Evolutionary conservation across 169 alveolate species (phyloP), one percentile per base, ranked within the genome.

Genomic region (Plasmodium coatneyi): DNA sequence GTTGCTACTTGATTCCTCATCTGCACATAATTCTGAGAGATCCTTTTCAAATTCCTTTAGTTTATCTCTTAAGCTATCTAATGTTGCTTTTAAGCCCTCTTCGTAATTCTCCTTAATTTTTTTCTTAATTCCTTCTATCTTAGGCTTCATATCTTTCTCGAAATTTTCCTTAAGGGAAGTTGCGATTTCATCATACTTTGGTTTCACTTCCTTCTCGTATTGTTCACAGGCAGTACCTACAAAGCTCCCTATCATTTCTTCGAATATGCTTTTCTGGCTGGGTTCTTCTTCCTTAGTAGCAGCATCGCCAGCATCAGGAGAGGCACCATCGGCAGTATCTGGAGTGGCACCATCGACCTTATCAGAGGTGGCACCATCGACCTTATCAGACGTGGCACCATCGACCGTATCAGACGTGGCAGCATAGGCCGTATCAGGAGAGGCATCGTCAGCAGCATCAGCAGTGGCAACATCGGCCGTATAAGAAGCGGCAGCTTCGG

Each of bases 131-230:
- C 4, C 84, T 22, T 79, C 84, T 7, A 79, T 39, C 54, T 79
- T 79, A 2, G 84, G 84, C 19, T 36, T 79, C 70, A 79, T 79
- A n/a, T 79, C 84, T 4, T 66, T 22, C n/a, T 66, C 76, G 36
- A 3, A 66, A 66, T 66, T 66, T 66, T 66, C 41, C 39, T 1
- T 66, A 66, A 66, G 7, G 41, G 76, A 25, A 66, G 41, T 66
- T 19, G 76, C 76, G 12, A 66, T 66, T 66, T 66, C 76, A 66
- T 66, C 76, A 66, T 28, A 66, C 41, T 66, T 66, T 25, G 76
- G 76, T 28, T 66, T 66, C 30, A 66, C 34, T 66, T 66, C 76
- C 28, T 66, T 66, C 36, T 66, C 76, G 39, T 36, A 36, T 79
- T 41, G 39, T 39, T 39, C 84, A 22, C 32, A 79, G 2, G 84